phyloP scores from a whole-genome alignment of 1,284 basidiomycete genomes.

The Cryptococcus wingfieldii region DNA sequence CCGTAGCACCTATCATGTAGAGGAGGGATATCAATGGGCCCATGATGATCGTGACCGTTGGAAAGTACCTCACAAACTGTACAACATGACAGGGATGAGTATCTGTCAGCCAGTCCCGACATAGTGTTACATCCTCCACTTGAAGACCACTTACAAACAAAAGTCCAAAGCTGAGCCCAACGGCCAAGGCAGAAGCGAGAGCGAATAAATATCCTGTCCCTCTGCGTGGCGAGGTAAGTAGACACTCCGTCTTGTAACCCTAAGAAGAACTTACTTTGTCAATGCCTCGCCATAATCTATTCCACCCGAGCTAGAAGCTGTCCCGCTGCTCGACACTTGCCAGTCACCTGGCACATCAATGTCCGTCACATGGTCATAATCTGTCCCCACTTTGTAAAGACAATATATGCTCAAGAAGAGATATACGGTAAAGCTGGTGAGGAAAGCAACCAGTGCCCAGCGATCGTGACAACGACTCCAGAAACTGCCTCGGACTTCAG shows the following conservation, averaged over 20 bases:
- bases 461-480: slow-evolving; percentile 9
- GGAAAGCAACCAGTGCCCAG: slow-evolving; percentile 6
- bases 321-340: background rate
- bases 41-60: slow-evolving; percentile 2
- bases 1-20: slow-evolving; percentile 5
- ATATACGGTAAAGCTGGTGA: background rate
- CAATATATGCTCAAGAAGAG: slow-evolving; percentile 2
- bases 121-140: background rate
- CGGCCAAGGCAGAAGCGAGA: slow-evolving; percentile 3
- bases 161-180: slow-evolving; percentile 5
- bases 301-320: background rate
- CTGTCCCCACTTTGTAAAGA: background rate
- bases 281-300: slow-evolving; percentile 1
- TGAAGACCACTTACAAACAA: slow-evolving; percentile 10
- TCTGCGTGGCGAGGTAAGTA: background rate
- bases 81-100: background rate
- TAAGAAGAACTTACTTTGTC: slow-evolving; percentile 2
- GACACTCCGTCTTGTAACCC: background rate
- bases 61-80: slow-evolving; percentile 11
- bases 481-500: background rate
- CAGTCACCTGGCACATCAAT: background rate
- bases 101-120: background rate
- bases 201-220: slow-evolving; percentile 1
- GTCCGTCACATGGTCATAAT: slow-evolving; percentile 3
- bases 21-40: slow-evolving; percentile 1